Evolutionary conservation across 768 basidiomycete genomes (phyloP).

Genomic region (Collybia nuda): DNA sequence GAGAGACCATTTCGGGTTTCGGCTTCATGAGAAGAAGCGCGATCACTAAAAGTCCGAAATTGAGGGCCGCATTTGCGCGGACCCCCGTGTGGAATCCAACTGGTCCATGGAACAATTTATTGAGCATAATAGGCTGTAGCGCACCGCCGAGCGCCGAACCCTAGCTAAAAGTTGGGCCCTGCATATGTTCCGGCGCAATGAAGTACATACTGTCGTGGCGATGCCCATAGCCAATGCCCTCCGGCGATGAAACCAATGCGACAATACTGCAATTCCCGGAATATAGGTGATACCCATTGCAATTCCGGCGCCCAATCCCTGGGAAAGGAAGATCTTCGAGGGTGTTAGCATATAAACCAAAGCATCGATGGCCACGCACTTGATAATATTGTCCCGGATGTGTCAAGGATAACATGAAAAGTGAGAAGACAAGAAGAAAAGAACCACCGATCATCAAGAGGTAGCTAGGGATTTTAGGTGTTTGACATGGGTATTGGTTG

Average conservation of each 20-base stretch:
- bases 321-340: constrained; percentile 42
- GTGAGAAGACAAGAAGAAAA: constrained; percentile 24
- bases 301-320: constrained; percentile 48
- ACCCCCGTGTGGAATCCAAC: constrained; percentile 54
- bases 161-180: constrained; percentile 14
- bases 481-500: not conserved
- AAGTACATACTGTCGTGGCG: constrained; percentile 35
- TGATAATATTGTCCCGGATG: constrained; percentile 27
- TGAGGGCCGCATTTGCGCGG: constrained; percentile 36
- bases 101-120: constrained; percentile 45
- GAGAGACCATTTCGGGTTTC: constrained; percentile 36
- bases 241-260: constrained; percentile 47
- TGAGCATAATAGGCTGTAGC: constrained; percentile 68
- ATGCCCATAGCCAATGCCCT: constrained; percentile 51
- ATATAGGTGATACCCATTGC: constrained; percentile 46
- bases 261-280: constrained; percentile 43
- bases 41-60: constrained; percentile 25
- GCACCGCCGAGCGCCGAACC: constrained; percentile 58
- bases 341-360: not conserved
- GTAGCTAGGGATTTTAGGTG: constrained; percentile 13
- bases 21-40: constrained; percentile 34
- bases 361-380: constrained; percentile 6
- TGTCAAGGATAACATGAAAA: constrained; percentile 31
- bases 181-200: constrained; percentile 1
- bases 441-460: constrained; percentile 27